Evolutionary conservation across 768 basidiomycete species (phyloP).

Genomic region (Rhizopogon rudus): DNA sequence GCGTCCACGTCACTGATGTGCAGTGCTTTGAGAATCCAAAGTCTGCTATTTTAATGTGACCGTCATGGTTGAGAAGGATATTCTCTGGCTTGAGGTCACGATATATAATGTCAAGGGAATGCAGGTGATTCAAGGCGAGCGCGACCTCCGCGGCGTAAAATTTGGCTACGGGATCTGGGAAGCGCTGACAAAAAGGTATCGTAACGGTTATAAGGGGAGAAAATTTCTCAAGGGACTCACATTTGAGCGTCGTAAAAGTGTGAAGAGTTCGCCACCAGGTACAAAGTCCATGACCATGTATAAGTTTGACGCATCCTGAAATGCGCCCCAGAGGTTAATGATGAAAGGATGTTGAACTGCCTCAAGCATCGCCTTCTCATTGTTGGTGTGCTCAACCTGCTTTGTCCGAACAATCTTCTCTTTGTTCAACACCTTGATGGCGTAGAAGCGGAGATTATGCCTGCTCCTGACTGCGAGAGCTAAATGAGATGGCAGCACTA

Average conservation of each 20-base stretch:
- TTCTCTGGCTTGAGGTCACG: conserved; percentile 98
- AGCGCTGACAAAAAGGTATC: conserved; percentile 47
- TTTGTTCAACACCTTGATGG: conserved; percentile 92
- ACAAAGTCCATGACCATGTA: conserved; percentile 99
- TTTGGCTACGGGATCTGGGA: conserved; percentile 95
- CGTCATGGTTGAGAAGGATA: conserved; percentile 87
- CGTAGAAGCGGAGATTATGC: conserved; percentile 94
- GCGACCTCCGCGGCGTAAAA: conserved; percentile 97
- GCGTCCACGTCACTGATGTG: conserved; percentile 84
- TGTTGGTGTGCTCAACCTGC: conserved; percentile 97
- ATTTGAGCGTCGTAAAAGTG: conserved; percentile 84
- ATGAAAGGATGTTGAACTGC: conserved; percentile 89
- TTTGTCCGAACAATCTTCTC: conserved; percentile 89
- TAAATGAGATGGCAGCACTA: conserved; percentile 6
- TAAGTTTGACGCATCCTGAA: conserved; percentile 87
- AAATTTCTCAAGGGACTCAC: conserved; percentile 38
- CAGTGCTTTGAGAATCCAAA: conserved; percentile 95
- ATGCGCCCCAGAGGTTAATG: conserved; percentile 93
- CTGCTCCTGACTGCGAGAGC: conserved; percentile 68
- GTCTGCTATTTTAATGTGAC: conserved; percentile 95
- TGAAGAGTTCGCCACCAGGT: conserved; percentile 95
- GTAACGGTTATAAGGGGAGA: conserved; percentile 11
- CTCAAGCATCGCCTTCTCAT: conserved; percentile 84
- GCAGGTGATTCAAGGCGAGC: conserved; percentile 87
- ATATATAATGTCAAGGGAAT: conserved; percentile 86